Evolutionary conservation across 1,139 yeast species (phyloP).

Genomic region (Kodamaea anthophila): DNA sequence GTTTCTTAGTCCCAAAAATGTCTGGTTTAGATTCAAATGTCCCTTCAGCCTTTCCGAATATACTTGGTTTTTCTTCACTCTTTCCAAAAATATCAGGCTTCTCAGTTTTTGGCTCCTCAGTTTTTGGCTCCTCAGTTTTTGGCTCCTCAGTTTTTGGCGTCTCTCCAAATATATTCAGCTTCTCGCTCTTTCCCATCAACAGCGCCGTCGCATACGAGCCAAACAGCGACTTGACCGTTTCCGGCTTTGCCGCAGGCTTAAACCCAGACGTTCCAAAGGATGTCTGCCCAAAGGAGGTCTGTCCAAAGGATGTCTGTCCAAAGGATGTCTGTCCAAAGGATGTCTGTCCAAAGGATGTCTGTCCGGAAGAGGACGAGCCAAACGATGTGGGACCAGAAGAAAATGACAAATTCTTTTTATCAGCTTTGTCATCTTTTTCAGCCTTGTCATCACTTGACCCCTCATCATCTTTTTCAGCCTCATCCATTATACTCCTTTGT

Average conservation of each 20-base stretch:
- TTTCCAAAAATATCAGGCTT: not conserved
- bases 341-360: not conserved
- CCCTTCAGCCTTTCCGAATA: not conserved
- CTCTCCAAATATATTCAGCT: not conserved
- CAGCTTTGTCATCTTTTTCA: no score
- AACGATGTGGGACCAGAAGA: constrained; percentile 3
- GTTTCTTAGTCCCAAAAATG: no score
- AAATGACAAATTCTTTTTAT: not conserved
- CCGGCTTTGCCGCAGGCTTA: not conserved
- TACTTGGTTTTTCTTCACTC: not conserved
- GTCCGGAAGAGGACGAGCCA: constrained; percentile 2
- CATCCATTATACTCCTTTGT: no score
- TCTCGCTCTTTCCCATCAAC: not conserved
- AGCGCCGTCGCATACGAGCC: constrained; percentile 1
- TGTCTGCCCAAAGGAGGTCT: constrained; percentile 1
- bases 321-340: constrained; percentile 3
- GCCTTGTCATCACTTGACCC: no score
- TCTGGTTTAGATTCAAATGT: no score
- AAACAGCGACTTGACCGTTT: constrained; percentile 3
- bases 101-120: not conserved
- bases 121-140: not conserved
- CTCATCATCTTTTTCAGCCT: not conserved
- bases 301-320: constrained; percentile 3
- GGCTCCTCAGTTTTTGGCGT: not conserved
- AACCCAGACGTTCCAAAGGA: no score